A percentile compares a stretch with the other conserved stretches of the same genome.
Conservation (phyloP, 768 basidiomycete species). For the Pseudohyphozyma bogoriensis region DNA sequence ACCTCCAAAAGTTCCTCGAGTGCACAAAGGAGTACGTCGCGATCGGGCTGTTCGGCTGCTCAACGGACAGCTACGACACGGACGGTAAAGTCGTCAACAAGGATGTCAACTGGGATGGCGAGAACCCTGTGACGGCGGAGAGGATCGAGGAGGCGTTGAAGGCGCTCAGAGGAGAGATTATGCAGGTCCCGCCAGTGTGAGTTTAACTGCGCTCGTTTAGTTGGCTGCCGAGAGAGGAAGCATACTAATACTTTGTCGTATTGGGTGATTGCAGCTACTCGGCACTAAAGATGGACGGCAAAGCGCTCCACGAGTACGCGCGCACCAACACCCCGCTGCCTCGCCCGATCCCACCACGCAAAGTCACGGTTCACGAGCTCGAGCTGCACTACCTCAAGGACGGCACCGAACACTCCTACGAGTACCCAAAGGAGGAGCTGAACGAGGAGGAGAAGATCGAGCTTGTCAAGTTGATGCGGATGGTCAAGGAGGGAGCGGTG, state of each 20-base stretch:
- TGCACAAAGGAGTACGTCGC: slow-evolving; percentile 91
- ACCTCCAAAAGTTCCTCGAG: slow-evolving; percentile 66
- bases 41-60: slow-evolving; percentile 81
- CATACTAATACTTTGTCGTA: neutral
- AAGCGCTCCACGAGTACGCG: slow-evolving; percentile 89
- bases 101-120: slow-evolving; percentile 49
- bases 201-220: neutral
- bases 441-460: slow-evolving; percentile 58
- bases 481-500: slow-evolving; percentile 31
- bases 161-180: slow-evolving; percentile 73
- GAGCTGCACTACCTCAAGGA: slow-evolving; percentile 64
- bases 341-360: slow-evolving; percentile 79
- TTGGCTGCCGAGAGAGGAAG: too few species aligned
- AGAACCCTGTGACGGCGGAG: slow-evolving; percentile 64
- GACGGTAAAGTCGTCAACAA: slow-evolving; percentile 66
- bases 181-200: slow-evolving; percentile 87
- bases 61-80: slow-evolving; percentile 89
- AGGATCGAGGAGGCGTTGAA: slow-evolving; percentile 58
- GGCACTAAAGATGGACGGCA: slow-evolving; percentile 96
- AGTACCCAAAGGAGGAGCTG: slow-evolving; percentile 63
- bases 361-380: slow-evolving; percentile 69
- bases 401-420: slow-evolving; percentile 53
- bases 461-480: slow-evolving; percentile 51
- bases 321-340: slow-evolving; percentile 81
- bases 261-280: slow-evolving; percentile 95